Evolutionary conservation across 2,329 filamentous ascomycete species (phyloP), one percentile per base, ranked within the genome.

Genomic region (Hawksworthiomyces lignivorus): DNA sequence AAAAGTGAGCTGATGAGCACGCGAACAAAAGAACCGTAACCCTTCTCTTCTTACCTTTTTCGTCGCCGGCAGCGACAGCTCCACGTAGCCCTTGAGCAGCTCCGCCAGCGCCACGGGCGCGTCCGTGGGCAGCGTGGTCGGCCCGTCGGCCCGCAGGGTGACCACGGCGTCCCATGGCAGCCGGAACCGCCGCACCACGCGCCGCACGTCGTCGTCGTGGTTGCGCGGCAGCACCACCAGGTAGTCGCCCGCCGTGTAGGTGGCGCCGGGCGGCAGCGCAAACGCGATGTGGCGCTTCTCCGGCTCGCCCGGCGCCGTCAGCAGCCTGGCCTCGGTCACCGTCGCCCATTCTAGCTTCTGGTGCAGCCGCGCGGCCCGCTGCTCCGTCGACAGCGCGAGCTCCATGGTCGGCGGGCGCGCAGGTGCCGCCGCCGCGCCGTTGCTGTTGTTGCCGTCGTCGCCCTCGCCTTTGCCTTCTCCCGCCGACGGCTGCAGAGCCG

Each of bases 201-300:
- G 70, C 7, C 70, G 68, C 2, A 88, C 74, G 4, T 69, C 77
- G 20, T 70, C 63, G 33, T 69, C 68, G 1, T 76, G 78, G 56
- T 89, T 89, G 21, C 84, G 63, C 0, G 85, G 84, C 1, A 87
- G 64, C 4, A 87, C 67, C 0, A 82, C 82, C 1, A 89, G 70
- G 54, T 90, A 89, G 55, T 89, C 85, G 9, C 84, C 85, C 4
- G 81, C 73, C 27, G 73, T 70, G 60, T 88, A 90, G 0, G 68
- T 70, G 68, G 77, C 71, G 42, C 72, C 75, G 0, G 70, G 72
- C 0, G 84, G 84, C 1, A 89, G 67, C 45, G 75, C 73, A 21
- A 87, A 76, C 46, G 77, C 76, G 17, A 86, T 72, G 47, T 81
- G 71, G 18, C 75, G 72, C 65, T 87, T 87, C 32, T 64, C 63